Conservation (phyloP, 2,329 filamentous ascomycete genomes). For the Aspergillaceae sp. region DNA sequence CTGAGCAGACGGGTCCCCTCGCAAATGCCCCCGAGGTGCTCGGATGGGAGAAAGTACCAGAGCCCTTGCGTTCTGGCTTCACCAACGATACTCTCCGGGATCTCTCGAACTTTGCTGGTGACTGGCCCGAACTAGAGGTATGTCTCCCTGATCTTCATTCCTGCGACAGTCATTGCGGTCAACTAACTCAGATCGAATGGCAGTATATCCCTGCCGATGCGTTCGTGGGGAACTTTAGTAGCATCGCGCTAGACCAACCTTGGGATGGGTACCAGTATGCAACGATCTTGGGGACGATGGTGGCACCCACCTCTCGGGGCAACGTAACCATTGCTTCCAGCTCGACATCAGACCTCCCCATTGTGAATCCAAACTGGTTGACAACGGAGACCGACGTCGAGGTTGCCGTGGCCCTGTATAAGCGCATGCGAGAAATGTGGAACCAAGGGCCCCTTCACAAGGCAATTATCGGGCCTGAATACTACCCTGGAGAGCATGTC, state of each 20-base stretch:
- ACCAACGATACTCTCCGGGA: conserved; percentile 4
- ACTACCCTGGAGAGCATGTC: conserved; percentile 28
- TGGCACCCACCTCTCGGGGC: conserved; percentile 35
- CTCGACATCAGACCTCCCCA: conserved; percentile 25
- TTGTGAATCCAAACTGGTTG: conserved; percentile 43
- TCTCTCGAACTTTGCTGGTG: conserved; percentile 18
- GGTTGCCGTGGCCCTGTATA: conserved; percentile 36
- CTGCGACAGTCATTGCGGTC: not conserved
- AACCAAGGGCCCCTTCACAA: conserved; percentile 17
- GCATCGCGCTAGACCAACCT: conserved; percentile 11
- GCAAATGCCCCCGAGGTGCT: conserved; percentile 19
- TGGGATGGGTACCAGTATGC: conserved; percentile 19
- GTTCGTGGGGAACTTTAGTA: conserved; percentile 17
- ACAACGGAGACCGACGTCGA: conserved; percentile 34
- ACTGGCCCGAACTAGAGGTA: conserved; percentile 33
- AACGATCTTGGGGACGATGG: conserved; percentile 14
- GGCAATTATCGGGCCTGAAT: conserved; percentile 29
- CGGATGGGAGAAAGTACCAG: conserved; percentile 28
- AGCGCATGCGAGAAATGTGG: conserved; percentile 35
- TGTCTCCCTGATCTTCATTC: not conserved
- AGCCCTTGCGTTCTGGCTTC: conserved; percentile 11
- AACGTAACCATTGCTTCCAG: conserved; percentile 32
- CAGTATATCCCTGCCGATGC: conserved; percentile 20
- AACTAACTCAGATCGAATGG: not conserved
- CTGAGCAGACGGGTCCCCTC: conserved; percentile 14